Base-by-base conservation (phyloP, 2,329 filamentous ascomycete genomes). In the Colletotrichum cereale region DNA sequence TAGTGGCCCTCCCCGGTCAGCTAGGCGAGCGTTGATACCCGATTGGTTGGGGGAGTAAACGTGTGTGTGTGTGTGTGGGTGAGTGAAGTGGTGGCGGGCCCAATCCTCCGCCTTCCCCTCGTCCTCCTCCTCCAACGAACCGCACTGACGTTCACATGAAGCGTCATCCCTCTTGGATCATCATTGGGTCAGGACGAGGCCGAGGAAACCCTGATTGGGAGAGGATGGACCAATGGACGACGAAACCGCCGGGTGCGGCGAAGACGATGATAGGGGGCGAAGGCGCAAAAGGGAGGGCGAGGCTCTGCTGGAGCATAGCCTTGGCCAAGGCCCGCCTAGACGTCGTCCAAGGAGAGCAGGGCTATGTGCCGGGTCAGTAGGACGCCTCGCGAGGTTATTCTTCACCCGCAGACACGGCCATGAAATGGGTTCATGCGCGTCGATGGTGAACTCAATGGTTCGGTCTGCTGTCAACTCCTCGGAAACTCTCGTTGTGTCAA, bases 151-250 rank as follows among this genome's bases (percentile, higher is more conserved):
- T 52, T 3, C 26, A 29, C 44, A 52, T 48, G 58, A 58, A 38
- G 64, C 68, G 68, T 63, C 52, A 71, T 63, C 68, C 65, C 68
- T 55, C 52, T 31, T 47, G 26, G n/a, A n/a, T 31, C n/a, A 67
- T 52, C 52, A 71, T 60, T 40, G 38, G 47, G 34, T 24, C 56
- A 65, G 67, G 56, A 50, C 21, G 50, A 40, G 40, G 55, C 65
- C 52, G 36, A 55, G 64, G 48, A 36, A 26, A 6, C n/a, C n/a
- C 57, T 62, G 26, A 40, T 62, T 47, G 47, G 64, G 31, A 4
- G 44, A 12, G 10, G 44, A 24, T 7, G 26, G n/a, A 26, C 6
- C n/a, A 14, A 21, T 38, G 24, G 7, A 31, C 18, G 14, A 60
- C 63, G 18, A 57, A 50, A 6, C 24, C 36, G 24, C 24, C 24